phyloP scores from a whole-genome alignment of 2,329 filamentous ascomycete species.

The Geosmithia putterillii region DNA sequence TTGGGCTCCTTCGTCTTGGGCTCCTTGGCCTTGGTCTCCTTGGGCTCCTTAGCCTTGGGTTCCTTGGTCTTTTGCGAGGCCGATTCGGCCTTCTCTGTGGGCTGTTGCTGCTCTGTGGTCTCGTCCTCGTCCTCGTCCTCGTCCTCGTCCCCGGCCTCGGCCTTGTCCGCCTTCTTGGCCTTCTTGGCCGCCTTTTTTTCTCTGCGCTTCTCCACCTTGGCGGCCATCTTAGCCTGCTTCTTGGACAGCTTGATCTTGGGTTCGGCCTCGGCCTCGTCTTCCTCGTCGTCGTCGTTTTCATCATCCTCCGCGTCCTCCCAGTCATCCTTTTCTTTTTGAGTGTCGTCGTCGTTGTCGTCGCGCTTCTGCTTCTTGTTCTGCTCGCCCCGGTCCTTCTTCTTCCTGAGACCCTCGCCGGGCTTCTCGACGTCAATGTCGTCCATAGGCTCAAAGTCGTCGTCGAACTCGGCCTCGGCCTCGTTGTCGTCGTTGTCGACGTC shows the following conservation, averaged over 20 bases:
- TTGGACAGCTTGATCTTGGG: constrained; percentile 17
- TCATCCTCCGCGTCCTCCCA: constrained; percentile 4
- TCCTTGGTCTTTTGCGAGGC: constrained; percentile 8
- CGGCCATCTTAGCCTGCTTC: constrained; percentile 31
- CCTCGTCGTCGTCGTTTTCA: neutral
- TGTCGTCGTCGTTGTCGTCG: constrained; percentile 12
- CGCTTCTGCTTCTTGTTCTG: constrained; percentile 42
- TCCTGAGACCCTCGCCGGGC: constrained; percentile 52
- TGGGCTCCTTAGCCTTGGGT: constrained; percentile 1
- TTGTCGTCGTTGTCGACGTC: constrained; percentile 27
- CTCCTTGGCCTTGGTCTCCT: constrained; percentile 2
- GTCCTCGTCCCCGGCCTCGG: constrained; percentile 3
- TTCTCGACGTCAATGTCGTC: constrained; percentile 45
- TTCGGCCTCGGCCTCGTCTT: neutral
- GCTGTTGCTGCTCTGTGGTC: constrained; percentile 1
- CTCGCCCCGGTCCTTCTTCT: constrained; percentile 12
- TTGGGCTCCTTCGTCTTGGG: constrained; percentile 1
- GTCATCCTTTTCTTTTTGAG: constrained; percentile 11
- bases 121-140: constrained; percentile 6
- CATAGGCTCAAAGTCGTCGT: constrained; percentile 28
- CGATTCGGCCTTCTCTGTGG: constrained; percentile 24
- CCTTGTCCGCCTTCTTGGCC: constrained; percentile 19
- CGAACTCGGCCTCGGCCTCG: constrained; percentile 30
- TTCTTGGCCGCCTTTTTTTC: constrained; percentile 36
- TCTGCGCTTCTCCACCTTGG: constrained; percentile 16